Percentiles rank a stretch among this genome's conserved stretches.
These are phyloP conservation scores for Lumnitzera racemosa DNA, from an alignment of 345 rosid species.

Conservation along the genomic window DNA sequence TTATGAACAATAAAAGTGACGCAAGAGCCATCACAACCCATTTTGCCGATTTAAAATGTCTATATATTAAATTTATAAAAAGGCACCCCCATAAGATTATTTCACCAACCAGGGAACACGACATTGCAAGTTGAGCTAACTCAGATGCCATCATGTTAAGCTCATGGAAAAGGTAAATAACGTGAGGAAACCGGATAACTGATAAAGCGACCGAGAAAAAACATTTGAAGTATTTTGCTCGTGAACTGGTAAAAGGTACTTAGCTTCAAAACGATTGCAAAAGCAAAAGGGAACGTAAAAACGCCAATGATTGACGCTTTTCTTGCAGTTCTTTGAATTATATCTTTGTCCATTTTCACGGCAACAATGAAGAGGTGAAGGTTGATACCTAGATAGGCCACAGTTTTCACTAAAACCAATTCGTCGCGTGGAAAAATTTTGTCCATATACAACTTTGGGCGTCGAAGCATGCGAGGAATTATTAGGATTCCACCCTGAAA, in stretches of 20 bases:
- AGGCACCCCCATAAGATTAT: background rate
- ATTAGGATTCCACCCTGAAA: conserved; percentile 11
- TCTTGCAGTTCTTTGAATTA: background rate
- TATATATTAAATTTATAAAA: background rate
- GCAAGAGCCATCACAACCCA: background rate
- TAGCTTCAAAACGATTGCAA: background rate
- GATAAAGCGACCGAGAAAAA: background rate
- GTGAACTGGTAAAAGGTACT: background rate
- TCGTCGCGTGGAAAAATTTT: background rate
- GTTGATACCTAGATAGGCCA: conserved; percentile 1
- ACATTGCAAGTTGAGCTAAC: conserved; percentile 13
- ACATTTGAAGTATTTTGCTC: background rate
- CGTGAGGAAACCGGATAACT: conserved; percentile 10
- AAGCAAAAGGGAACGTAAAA: background rate
- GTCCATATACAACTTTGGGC: background rate
- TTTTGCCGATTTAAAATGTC: background rate
- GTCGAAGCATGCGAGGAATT: conserved; percentile 1
- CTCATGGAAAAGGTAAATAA: conserved; percentile 10
- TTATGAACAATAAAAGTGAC: background rate
- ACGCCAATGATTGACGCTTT: conserved; percentile 4
- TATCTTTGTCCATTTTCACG: conserved; percentile 5
- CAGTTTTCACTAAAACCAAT: background rate
- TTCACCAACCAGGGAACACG: conserved; percentile 3
- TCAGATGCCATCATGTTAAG: conserved; percentile 13
- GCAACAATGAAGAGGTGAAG: conserved; percentile 8